Percentiles rank a stretch among this genome's conserved stretches.
Conservation (phyloP, 164 flowering plant genomes). For the Macadamia tetraphylla region DNA sequence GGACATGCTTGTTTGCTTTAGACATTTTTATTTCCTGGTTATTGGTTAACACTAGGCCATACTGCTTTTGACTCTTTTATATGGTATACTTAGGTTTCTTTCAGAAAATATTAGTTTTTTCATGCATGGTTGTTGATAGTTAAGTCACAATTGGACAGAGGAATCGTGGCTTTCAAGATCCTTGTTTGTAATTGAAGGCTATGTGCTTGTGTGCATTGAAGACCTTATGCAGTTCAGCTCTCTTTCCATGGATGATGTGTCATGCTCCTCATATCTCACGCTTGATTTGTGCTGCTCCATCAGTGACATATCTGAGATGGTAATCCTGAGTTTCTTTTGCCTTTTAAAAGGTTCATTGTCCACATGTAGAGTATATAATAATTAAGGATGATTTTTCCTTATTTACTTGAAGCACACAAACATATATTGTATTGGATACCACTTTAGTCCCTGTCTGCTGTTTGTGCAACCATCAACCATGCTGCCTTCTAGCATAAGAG, state of each 20-base stretch:
- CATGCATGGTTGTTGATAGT: neutral
- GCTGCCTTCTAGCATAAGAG: neutral
- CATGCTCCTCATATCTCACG: constrained; percentile 37
- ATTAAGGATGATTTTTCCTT: neutral
- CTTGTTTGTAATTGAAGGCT: constrained; percentile 48
- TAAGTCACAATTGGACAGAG: constrained; percentile 31
- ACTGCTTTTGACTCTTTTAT: too few species aligned
- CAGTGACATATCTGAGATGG: constrained; percentile 53
- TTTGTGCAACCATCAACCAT: neutral
- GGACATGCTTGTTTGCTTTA: too few species aligned
- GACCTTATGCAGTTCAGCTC: constrained; percentile 48
- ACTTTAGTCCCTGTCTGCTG: neutral
- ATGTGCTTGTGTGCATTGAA: constrained; percentile 56
- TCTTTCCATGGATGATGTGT: constrained; percentile 16
- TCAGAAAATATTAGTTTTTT: neutral
- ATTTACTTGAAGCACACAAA: neutral
- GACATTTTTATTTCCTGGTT: too few species aligned
- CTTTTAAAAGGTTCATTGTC: neutral
- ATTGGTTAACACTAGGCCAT: too few species aligned
- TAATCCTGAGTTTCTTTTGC: constrained; percentile 19
- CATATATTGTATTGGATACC: neutral
- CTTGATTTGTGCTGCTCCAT: constrained; percentile 59
- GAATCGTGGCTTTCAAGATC: constrained; percentile 58
- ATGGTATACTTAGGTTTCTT: too few species aligned
- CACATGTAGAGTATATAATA: neutral